A percentile compares a stretch with the other conserved stretches of the same genome.
Evolutionary conservation across 2,329 filamentous ascomycete genomes (phyloP).

Genomic region (Arthrobotrys conoides): DNA sequence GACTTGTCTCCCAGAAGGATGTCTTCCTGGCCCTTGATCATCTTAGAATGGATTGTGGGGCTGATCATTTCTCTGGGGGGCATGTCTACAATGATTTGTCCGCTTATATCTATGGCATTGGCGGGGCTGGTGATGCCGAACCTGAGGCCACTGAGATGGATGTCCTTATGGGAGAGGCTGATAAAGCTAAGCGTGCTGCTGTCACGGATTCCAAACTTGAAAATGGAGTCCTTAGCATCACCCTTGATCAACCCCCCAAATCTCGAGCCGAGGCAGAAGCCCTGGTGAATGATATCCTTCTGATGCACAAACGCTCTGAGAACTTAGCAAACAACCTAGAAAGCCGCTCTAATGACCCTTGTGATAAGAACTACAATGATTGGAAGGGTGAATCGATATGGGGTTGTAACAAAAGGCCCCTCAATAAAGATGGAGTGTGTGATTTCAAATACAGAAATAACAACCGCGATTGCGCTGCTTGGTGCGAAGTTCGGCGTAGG

Average conservation of each 20-base stretch:
- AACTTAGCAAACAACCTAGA: not conserved
- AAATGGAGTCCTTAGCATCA: slow-evolving; percentile 29
- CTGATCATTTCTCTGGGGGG: slow-evolving; percentile 7
- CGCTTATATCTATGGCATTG: slow-evolving; percentile 32
- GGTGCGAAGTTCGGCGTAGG: slow-evolving; percentile 29
- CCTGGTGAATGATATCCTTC: slow-evolving; percentile 6
- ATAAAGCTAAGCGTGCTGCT: not conserved
- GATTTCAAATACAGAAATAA: slow-evolving; percentile 26
- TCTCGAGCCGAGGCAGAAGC: slow-evolving; percentile 6
- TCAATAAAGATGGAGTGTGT: slow-evolving; percentile 5
- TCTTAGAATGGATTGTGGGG: slow-evolving; percentile 23
- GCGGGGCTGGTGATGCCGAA: not conserved
- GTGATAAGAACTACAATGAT: not conserved
- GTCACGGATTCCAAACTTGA: slow-evolving; percentile 2
- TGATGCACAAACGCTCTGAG: slow-evolving; percentile 3
- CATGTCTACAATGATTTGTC: not conserved
- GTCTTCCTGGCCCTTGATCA: slow-evolving; percentile 19
- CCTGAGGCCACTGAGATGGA: not conserved
- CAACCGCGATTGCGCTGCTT: slow-evolving; percentile 15
- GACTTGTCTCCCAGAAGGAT: slow-evolving; percentile 19
- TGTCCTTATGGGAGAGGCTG: not conserved
- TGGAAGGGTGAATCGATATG: slow-evolving; percentile 19
- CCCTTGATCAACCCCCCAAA: not conserved
- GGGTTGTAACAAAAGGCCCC: slow-evolving; percentile 24
- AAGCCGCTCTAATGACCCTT: not conserved